phyloP scores from a whole-genome alignment of 805 yeast genomes.

The Myxozyma sirexii region DNA sequence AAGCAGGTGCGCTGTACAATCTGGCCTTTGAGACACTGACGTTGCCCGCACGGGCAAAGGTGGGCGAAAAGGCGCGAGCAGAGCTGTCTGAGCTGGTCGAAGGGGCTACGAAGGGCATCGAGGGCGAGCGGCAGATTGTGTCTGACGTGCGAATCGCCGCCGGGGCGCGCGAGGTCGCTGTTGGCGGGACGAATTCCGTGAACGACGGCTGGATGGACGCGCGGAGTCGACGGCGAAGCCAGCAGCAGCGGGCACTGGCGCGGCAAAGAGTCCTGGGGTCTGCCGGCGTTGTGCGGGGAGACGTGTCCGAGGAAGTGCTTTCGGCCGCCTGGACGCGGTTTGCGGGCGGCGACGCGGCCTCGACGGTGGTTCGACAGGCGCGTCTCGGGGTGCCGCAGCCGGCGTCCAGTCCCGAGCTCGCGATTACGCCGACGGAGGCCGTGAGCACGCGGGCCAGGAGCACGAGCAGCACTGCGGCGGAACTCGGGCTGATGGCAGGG shows the following conservation, averaged over 20 bases:
- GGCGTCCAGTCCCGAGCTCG: conserved; percentile 1
- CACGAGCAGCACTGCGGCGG: not conserved
- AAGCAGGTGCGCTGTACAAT: conserved; percentile 24
- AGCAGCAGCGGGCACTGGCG: not conserved
- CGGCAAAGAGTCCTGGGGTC: not conserved
- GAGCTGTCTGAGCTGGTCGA: conserved; percentile 14
- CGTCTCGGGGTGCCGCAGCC: conserved; percentile 4
- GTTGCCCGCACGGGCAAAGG: conserved; percentile 22
- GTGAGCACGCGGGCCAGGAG: conserved; percentile 2
- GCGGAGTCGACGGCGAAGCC: conserved; percentile 3
- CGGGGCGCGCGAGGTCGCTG: not conserved
- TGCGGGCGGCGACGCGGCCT: not conserved
- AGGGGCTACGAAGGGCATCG: conserved; percentile 14
- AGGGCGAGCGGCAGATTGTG: conserved; percentile 13
- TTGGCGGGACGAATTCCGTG: conserved; percentile 10
- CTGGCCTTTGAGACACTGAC: conserved; percentile 34
- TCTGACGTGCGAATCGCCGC: conserved; percentile 2
- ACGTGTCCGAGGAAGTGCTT: not conserved
- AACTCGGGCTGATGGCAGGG: not conserved
- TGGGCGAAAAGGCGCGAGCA: conserved; percentile 3
- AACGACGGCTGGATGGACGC: conserved; percentile 13
- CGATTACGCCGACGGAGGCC: not conserved
- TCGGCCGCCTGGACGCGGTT: not conserved
- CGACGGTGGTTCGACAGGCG: conserved; percentile 5
- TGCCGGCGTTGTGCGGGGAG: conserved; percentile 10